Base-by-base conservation (phyloP, 2,329 filamentous ascomycete genomes). In the Hymenoscyphus occultus region DNA sequence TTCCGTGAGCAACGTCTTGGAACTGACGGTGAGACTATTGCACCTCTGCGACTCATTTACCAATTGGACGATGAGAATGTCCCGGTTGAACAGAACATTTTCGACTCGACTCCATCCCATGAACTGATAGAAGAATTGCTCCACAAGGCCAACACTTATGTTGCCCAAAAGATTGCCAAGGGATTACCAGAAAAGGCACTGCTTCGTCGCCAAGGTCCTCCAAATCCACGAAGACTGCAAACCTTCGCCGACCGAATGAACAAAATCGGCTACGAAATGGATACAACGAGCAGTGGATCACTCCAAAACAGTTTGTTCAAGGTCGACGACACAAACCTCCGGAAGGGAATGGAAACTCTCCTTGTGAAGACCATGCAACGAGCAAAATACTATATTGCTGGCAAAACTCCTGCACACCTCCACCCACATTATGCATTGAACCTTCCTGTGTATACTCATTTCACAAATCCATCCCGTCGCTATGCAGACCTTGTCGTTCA, bases 31-130 rank as follows among this genome's bases (percentile, higher is more conserved):
- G 87, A 90, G 69, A 87, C 90, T 13, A 91, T 97, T 72, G 90
- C 93, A 40, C 89, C 94, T 51, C 86, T 99, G 61, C 90, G 95
- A 64, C 84, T 99, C 58, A 82, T 98, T 67, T 93, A 97, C 78
- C 93, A 97, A 79, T 84, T 98, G 51, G 95, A 99, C 72, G 95
- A 99, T 72, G 95, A 99, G 82, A 98, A 98, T 77, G 92, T 97
- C 62, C 95, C 94, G 2, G 93, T 98, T 51, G 93, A 97, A 80
- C 87, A 92, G 76, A 99, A 98, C 80, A 91, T 99, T 69, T 99
- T 98, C 74, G 90, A 97, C 77, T 94, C 92, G 39, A 92, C 92
- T 13, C 83, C 89, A 10, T 92, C 93, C 2, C 92, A 96, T 69
- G 94, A 98, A 79, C 86, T 98, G 68, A 92, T 97, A 56, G 95